A percentile compares a stretch with the other conserved stretches of the same genome.
Conservation (phyloP, 768 basidiomycete genomes). For the Tylopilus subfusipes region DNA sequence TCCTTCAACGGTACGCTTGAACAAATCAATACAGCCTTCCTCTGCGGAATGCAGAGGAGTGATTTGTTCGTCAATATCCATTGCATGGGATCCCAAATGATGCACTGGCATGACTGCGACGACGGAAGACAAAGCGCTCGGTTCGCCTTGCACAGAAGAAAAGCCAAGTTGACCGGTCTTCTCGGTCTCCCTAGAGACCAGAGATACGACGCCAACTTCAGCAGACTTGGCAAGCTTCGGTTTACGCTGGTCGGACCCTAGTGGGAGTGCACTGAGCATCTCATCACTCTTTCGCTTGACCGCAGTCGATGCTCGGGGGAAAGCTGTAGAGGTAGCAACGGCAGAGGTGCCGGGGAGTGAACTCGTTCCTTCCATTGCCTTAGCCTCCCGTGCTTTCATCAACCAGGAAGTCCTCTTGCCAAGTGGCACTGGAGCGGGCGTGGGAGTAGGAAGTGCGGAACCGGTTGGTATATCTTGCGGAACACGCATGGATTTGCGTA, state of each 20-base stretch:
- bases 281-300: conserved; percentile 70
- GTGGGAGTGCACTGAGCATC: conserved; percentile 26
- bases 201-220: conserved; percentile 34
- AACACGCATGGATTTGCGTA: conserved; percentile 63
- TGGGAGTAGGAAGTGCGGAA: conserved; percentile 34
- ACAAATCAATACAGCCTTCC: conserved; percentile 55
- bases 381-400: conserved; percentile 70
- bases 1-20: conserved; percentile 72
- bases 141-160: conserved; percentile 4
- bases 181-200: conserved; percentile 10
- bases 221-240: conserved; percentile 48
- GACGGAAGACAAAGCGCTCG: background rate
- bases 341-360: conserved; percentile 26
- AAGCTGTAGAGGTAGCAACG: background rate
- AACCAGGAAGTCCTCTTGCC: conserved; percentile 81
- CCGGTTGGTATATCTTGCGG: conserved; percentile 43
- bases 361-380: conserved; percentile 53
- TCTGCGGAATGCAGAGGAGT: conserved; percentile 12
- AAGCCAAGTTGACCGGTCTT: background rate
- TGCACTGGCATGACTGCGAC: background rate
- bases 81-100: conserved; percentile 23
- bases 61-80: conserved; percentile 19
- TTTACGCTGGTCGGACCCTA: conserved; percentile 33
- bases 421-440: conserved; percentile 34
- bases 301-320: conserved; percentile 23